These are phyloP conservation scores for Purshia tridentata DNA, from an alignment of 306 rosid species.

Conservation along the genomic window DNA sequence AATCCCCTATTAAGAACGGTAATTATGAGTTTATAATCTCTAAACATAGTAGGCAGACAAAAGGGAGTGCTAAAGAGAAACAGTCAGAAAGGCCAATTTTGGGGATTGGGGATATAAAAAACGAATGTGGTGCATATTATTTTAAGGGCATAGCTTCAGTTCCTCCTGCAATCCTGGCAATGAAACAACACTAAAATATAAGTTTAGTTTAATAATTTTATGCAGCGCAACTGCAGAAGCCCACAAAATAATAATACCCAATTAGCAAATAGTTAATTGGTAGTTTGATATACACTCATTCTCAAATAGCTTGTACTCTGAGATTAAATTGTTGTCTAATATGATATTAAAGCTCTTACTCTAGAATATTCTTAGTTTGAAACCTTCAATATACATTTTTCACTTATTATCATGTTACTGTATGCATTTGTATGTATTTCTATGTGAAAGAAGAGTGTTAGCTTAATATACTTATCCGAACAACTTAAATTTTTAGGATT, in stretches of 20 bases:
- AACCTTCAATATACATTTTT: too few species aligned
- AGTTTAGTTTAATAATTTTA: slow-evolving; percentile 22
- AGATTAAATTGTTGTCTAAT: too few species aligned
- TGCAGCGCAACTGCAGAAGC: slow-evolving; percentile 9
- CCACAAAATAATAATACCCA: slow-evolving; percentile 4
- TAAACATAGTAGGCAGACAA: slow-evolving; percentile 50
- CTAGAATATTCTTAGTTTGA: too few species aligned
- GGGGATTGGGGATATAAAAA: slow-evolving; percentile 62
- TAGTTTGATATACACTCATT: too few species aligned
- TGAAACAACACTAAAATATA: slow-evolving; percentile 16
- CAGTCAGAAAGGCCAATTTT: slow-evolving; percentile 54
- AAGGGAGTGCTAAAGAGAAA: slow-evolving; percentile 29
- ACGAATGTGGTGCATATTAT: slow-evolving; percentile 6
- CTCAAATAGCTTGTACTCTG: too few species aligned
- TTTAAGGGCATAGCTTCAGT: slow-evolving; percentile 56
- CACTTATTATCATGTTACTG: too few species aligned
- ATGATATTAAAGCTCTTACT: too few species aligned
- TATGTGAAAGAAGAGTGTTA: too few species aligned
- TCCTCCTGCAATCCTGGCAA: slow-evolving; percentile 74
- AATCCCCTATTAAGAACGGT: slow-evolving; percentile 52
- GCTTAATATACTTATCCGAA: too few species aligned
- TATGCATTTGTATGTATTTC: too few species aligned
- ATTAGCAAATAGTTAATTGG: not conserved
- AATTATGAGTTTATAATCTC: slow-evolving; percentile 60
- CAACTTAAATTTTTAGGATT: too few species aligned